These are phyloP conservation scores for Magnusiomyces ingens DNA, from an alignment of 1,139 yeast species.

Conservation along the genomic window DNA sequence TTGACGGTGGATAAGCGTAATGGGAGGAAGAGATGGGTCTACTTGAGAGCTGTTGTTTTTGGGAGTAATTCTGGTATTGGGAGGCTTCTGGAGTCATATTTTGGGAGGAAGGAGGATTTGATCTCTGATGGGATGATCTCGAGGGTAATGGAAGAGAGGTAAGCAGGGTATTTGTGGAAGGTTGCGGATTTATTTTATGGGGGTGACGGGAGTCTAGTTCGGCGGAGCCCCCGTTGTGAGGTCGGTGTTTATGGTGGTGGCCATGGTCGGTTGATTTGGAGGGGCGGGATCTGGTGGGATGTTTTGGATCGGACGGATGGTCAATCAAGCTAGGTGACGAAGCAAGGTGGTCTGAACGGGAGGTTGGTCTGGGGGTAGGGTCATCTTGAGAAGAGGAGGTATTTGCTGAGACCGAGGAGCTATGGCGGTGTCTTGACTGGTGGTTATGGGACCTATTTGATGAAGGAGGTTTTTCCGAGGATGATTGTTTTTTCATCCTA, in stretches of 20 bases:
- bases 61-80: too few species aligned
- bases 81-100: too few species aligned
- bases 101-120: too few species aligned
- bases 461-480: background rate
- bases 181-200: too few species aligned
- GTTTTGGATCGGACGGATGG: background rate
- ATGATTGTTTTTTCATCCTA: background rate
- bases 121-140: too few species aligned
- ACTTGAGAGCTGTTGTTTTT: too few species aligned
- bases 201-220: background rate
- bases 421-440: background rate
- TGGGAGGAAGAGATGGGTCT: too few species aligned
- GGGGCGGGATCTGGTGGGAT: background rate
- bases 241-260: background rate
- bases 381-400: background rate
- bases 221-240: background rate
- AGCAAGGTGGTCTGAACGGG: background rate
- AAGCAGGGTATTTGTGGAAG: too few species aligned
- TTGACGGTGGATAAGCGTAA: too few species aligned
- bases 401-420: background rate
- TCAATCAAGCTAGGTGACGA: background rate
- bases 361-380: background rate
- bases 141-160: too few species aligned
- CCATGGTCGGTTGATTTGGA: background rate
- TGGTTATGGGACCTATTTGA: background rate